These are phyloP conservation scores for Spongiforma sp. DNA, from an alignment of 1,284 basidiomycete genomes.

Conservation along the genomic window DNA sequence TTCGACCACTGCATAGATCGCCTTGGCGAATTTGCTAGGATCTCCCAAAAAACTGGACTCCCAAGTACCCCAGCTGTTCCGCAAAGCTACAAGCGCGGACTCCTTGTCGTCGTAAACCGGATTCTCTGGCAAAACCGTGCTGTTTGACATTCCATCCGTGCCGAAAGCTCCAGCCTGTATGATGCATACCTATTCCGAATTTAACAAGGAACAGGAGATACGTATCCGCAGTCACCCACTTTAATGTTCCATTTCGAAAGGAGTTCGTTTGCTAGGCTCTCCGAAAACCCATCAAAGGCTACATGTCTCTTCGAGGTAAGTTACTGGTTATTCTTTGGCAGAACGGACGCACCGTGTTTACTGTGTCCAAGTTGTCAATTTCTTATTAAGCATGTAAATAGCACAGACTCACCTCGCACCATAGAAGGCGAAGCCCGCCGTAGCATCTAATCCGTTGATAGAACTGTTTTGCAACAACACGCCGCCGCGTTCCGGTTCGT, in stretches of 20 bases:
- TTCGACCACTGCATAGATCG: slow-evolving; percentile 1
- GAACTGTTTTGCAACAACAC: slow-evolving; percentile 14
- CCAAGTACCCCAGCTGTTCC: neutral
- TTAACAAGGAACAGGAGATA: neutral
- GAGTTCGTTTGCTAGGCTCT: slow-evolving; percentile 12
- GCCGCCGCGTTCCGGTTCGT: slow-evolving; percentile 12
- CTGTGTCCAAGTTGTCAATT: neutral
- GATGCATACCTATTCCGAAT: slow-evolving; percentile 20
- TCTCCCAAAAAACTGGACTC: neutral
- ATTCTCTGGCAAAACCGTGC: neutral
- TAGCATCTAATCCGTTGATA: slow-evolving; percentile 4
- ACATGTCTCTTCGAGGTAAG: neutral
- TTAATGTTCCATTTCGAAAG: slow-evolving; percentile 31
- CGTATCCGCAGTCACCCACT: slow-evolving; percentile 2
- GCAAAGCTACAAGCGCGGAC: neutral
- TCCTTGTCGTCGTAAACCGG: neutral
- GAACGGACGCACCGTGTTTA: neutral
- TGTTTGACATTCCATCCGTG: neutral
- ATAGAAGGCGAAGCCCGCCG: slow-evolving; percentile 8
- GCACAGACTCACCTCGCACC: slow-evolving; percentile 6
- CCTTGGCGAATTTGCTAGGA: neutral
- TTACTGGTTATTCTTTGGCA: neutral
- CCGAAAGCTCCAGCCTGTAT: slow-evolving; percentile 12
- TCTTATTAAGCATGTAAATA: neutral
- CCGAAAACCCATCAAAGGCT: neutral